A percentile compares a stretch with the other conserved stretches of the same genome.
Conservation (phyloP, 1,139 yeast species). For the Insectozyma bohioensis region DNA sequence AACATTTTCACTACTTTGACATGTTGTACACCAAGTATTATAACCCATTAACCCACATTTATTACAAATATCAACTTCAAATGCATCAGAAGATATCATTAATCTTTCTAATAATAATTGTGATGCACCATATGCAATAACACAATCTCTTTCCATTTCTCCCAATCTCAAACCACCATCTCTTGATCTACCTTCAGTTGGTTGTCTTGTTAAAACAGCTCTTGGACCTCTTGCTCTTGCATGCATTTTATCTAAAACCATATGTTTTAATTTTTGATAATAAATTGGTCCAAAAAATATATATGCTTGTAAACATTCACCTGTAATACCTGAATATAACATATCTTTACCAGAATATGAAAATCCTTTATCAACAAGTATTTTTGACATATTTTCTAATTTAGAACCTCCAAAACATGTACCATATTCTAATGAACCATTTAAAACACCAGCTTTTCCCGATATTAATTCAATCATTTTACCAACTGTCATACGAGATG, state of each 20-base stretch:
- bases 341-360: conserved; percentile 95
- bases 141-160: conserved; percentile 99
- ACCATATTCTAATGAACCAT: conserved; percentile 91
- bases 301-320: conserved; percentile 95
- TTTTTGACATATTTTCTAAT: conserved; percentile 92
- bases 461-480: conserved; percentile 95
- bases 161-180: conserved; percentile 99
- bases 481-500: conserved; percentile 99
- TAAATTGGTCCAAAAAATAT: conserved; percentile 98
- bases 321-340: conserved; percentile 97
- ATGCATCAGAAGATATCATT: conserved; percentile 97
- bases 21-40: conserved; percentile 95
- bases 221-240: conserved; percentile 99
- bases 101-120: conserved; percentile 89
- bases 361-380: conserved; percentile 87
- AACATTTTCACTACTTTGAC: conserved; percentile 83
- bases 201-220: conserved; percentile 97
- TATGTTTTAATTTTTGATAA: conserved; percentile 96
- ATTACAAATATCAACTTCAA: conserved; percentile 94
- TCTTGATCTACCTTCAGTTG: conserved; percentile 98
- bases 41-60: conserved; percentile 98
- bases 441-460: conserved; percentile 96
- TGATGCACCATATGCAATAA: conserved; percentile 98
- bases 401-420: conserved; percentile 98
- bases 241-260: conserved; percentile 99